These are phyloP conservation scores for Meira nashicola DNA, from an alignment of 1,284 basidiomycete species.

Conservation along the genomic window DNA sequence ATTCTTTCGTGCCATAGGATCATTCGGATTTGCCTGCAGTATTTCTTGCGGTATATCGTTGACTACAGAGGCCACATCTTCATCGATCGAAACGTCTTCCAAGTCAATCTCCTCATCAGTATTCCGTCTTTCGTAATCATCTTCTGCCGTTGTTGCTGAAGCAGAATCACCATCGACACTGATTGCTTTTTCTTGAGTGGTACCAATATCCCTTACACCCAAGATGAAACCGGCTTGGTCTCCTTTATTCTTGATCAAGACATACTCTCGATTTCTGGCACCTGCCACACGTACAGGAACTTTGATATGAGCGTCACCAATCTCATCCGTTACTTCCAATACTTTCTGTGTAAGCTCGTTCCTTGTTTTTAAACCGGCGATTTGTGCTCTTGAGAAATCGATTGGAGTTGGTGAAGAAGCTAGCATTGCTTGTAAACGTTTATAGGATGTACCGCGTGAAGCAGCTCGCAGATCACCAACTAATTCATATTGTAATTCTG, in stretches of 20 bases:
- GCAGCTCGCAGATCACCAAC: conserved; percentile 89
- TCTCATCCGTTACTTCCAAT: conserved; percentile 84
- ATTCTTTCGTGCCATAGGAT: conserved; percentile 29
- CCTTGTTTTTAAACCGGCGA: conserved; percentile 70
- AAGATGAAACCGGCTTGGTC: conserved; percentile 87
- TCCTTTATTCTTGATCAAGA: conserved; percentile 78
- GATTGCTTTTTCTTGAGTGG: conserved; percentile 74
- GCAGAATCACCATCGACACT: conserved; percentile 58
- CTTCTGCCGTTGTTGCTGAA: conserved; percentile 24
- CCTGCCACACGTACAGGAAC: conserved; percentile 90
- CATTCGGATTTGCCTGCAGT: conserved; percentile 11
- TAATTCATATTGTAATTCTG: conserved; percentile 96
- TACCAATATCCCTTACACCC: conserved; percentile 74
- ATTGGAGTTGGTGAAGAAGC: conserved; percentile 72
- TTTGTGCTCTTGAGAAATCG: conserved; percentile 90
- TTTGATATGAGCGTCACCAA: conserved; percentile 76
- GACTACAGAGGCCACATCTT: not conserved
- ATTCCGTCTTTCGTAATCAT: conserved; percentile 17
- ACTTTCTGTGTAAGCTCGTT: conserved; percentile 91
- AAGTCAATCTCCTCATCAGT: conserved; percentile 29
- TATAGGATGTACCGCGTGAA: conserved; percentile 87
- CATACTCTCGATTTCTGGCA: conserved; percentile 86
- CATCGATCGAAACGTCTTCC: conserved; percentile 45
- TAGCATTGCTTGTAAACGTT: conserved; percentile 85
- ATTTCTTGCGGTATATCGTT: not conserved